A percentile compares a stretch with the other conserved stretches of the same genome.
These are phyloP conservation scores for Arthrobotrys iridis DNA, from an alignment of 2,329 filamentous ascomycete species.

Conservation along the genomic window DNA sequence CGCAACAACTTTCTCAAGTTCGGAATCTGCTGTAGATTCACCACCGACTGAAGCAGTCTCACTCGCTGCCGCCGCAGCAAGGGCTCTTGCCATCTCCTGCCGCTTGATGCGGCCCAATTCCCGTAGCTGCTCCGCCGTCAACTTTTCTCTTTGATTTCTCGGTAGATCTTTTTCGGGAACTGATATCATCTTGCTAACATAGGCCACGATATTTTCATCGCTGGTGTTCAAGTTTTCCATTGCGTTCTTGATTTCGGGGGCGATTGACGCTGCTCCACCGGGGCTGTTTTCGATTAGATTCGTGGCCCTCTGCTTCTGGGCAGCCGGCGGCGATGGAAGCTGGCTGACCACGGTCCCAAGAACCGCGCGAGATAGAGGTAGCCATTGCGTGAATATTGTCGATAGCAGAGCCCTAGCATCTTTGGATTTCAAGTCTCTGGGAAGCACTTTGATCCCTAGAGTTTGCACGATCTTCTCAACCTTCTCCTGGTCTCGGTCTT, in stretches of 20 bases:
- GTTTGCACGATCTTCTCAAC: conserved; percentile 96
- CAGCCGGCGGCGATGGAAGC: conserved; percentile 81
- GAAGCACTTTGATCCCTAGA: conserved; percentile 80
- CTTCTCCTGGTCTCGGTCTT: conserved; percentile 74
- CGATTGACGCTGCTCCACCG: conserved; percentile 73
- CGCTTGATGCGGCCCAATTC: conserved; percentile 88
- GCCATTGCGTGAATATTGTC: conserved; percentile 86
- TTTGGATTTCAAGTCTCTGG: conserved; percentile 83
- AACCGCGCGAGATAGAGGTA: conserved; percentile 90
- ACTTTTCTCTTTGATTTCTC: conserved; percentile 80
- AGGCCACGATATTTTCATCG: conserved; percentile 84
- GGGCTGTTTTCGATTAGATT: conserved; percentile 82
- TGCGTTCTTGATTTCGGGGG: conserved; percentile 75
- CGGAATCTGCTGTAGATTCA: conserved; percentile 11
- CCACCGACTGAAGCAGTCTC: conserved; percentile 32
- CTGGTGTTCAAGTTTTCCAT: conserved; percentile 82
- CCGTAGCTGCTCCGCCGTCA: conserved; percentile 88
- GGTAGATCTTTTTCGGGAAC: conserved; percentile 91
- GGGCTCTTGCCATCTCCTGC: conserved; percentile 83
- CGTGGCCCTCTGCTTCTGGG: conserved; percentile 82
- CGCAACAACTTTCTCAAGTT: conserved; percentile 35
- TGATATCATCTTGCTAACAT: conserved; percentile 98
- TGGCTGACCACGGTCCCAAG: conserved; percentile 94
- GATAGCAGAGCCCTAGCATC: conserved; percentile 86
- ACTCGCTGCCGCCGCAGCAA: conserved; percentile 66